Percentiles rank a stretch among this genome's conserved stretches.
Conservation (phyloP, 768 basidiomycete species). For the Lyophyllum shimeji region DNA sequence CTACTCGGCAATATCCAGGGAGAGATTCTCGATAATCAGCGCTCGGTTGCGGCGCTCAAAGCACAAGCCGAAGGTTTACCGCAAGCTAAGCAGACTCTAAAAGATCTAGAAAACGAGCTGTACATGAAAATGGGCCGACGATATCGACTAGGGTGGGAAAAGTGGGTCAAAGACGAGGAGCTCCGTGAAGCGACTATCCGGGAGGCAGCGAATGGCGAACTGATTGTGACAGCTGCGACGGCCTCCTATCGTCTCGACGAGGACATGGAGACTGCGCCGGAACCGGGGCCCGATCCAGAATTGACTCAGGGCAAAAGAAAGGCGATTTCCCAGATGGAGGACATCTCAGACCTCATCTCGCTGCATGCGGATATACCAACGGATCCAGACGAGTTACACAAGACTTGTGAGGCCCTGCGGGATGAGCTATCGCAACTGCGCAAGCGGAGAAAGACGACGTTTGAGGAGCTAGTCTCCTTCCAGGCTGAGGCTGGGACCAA, state of each 20-base stretch:
- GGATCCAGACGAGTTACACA: constrained; percentile 51
- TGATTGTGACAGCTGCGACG: constrained; percentile 45
- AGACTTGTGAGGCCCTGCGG: constrained; percentile 58
- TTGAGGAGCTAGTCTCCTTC: constrained; percentile 75
- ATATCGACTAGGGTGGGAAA: constrained; percentile 88
- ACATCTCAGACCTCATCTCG: constrained; percentile 61
- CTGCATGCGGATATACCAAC: constrained; percentile 59
- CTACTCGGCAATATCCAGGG: constrained; percentile 83
- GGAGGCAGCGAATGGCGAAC: constrained; percentile 58
- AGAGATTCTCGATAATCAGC: constrained; percentile 85
- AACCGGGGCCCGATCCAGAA: constrained; percentile 37
- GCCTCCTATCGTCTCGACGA: constrained; percentile 48
- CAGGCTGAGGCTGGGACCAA: constrained; percentile 91
- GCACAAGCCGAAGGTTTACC: constrained; percentile 65
- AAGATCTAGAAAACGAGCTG: constrained; percentile 65
- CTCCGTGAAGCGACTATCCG: constrained; percentile 69
- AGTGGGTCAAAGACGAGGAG: constrained; percentile 88
- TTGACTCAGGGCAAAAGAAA: constrained; percentile 58
- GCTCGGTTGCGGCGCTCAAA: constrained; percentile 69
- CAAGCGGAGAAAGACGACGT: constrained; percentile 67
- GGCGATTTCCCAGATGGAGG: constrained; percentile 47
- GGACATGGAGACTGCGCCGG: constrained; percentile 37
- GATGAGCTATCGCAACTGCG: constrained; percentile 66
- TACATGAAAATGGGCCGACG: constrained; percentile 75
- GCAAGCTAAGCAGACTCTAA: constrained; percentile 56